Conservation (phyloP, 1,139 yeast species). For the Komagataea norvegica region DNA sequence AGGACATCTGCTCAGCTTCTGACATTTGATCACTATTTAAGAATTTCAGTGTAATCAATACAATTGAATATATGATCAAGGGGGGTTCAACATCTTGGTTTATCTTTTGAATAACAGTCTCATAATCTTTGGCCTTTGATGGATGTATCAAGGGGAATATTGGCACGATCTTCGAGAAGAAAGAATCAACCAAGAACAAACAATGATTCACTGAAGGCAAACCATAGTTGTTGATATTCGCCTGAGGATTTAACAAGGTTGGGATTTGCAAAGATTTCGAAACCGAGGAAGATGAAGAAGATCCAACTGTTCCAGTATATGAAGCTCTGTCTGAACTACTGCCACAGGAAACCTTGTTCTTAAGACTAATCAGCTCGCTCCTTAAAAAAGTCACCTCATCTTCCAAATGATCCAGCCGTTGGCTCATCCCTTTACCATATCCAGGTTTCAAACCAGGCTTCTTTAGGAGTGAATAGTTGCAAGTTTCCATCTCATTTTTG, state of each 20-base stretch:
- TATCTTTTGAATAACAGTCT: conserved; percentile 2
- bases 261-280: conserved; percentile 14
- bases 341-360: background rate
- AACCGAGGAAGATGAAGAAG: conserved; percentile 1
- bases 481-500: conserved; percentile 23
- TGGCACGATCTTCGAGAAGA: conserved; percentile 18
- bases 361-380: conserved; percentile 9
- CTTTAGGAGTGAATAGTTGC: conserved; percentile 19
- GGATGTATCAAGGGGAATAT: conserved; percentile 22
- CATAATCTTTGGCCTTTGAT: conserved; percentile 12
- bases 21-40: conserved; percentile 17
- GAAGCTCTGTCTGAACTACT: conserved; percentile 3
- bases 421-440: conserved; percentile 20
- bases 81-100: conserved; percentile 13
- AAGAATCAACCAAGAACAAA: conserved; percentile 15
- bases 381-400: conserved; percentile 11
- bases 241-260: conserved; percentile 15
- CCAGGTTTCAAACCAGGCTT: conserved; percentile 24
- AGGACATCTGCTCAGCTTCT: conserved; percentile 6
- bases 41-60: conserved; percentile 19
- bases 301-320: conserved; percentile 1
- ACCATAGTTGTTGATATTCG: background rate
- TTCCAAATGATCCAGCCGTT: conserved; percentile 18
- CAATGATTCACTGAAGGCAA: conserved; percentile 17
- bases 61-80: conserved; percentile 16